A percentile compares a stretch with the other conserved stretches of the same genome.
These are phyloP conservation scores for Rhinocladiella similis DNA, from an alignment of 2,329 filamentous ascomycete genomes.

Conservation along the genomic window DNA sequence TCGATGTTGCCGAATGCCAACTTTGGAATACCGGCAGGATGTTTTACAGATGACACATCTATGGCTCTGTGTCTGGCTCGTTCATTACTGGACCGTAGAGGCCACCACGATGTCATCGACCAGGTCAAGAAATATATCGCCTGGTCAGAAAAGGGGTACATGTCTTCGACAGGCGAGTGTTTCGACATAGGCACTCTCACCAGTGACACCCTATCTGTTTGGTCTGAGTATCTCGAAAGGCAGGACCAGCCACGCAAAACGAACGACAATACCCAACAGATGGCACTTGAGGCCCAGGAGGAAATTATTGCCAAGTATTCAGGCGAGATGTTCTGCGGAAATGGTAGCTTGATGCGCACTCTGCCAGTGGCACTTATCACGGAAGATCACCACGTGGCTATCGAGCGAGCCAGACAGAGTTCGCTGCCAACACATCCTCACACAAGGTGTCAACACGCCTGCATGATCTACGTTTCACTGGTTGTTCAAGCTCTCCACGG, in stretches of 20 bases:
- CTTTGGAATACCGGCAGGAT: conserved; percentile 40
- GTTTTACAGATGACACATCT: conserved; percentile 46
- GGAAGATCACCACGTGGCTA: conserved; percentile 24
- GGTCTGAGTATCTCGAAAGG: conserved; percentile 28
- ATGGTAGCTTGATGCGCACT: conserved; percentile 46
- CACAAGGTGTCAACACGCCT: conserved; percentile 40
- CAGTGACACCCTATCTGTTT: conserved; percentile 33
- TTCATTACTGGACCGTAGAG: conserved; percentile 37
- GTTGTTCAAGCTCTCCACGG: conserved; percentile 35
- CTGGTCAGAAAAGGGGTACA: conserved; percentile 40
- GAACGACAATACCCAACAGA: neutral
- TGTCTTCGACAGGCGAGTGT: conserved; percentile 36
- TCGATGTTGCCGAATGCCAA: conserved; percentile 35
- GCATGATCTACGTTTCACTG: conserved; percentile 39
- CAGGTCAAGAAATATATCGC: conserved; percentile 38
- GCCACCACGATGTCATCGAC: conserved; percentile 32
- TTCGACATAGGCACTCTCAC: conserved; percentile 45
- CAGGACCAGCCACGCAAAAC: neutral
- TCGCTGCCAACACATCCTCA: conserved; percentile 42
- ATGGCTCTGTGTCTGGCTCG: conserved; percentile 46
- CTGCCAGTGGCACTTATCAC: conserved; percentile 39
- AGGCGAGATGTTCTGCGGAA: conserved; percentile 35
- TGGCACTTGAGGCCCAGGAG: conserved; percentile 1
- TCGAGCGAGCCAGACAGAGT: conserved; percentile 28
- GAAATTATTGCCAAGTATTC: conserved; percentile 14